phyloP scores from a whole-genome alignment of 1,139 yeast species.

The Diutina ranongensis region DNA sequence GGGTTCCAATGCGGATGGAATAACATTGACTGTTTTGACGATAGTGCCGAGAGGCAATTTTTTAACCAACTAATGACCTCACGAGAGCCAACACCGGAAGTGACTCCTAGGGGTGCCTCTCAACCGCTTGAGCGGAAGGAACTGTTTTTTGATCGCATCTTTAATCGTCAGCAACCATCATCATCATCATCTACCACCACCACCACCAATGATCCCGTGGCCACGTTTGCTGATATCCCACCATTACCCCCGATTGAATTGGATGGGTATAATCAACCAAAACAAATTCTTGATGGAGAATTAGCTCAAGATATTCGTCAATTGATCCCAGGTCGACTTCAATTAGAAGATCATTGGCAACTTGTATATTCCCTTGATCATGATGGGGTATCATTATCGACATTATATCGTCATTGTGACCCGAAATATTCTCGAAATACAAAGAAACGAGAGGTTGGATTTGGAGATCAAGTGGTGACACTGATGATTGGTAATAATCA shows the following conservation, averaged over 20 bases:
- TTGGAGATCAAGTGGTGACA: conserved; percentile 25
- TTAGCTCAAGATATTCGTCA: conserved; percentile 66
- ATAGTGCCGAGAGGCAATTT: not conserved
- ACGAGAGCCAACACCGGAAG: conserved; percentile 1
- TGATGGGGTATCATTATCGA: conserved; percentile 78
- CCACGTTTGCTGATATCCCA: not conserved
- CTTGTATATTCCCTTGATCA: conserved; percentile 76
- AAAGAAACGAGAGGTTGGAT: conserved; percentile 18
- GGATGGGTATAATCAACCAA: not conserved
- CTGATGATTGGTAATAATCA: conserved; percentile 17
- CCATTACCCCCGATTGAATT: not conserved
- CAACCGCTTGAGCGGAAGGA: not conserved
- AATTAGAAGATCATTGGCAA: conserved; percentile 67
- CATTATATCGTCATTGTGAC: conserved; percentile 43
- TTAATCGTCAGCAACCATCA: not conserved
- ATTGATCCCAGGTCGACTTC: conserved; percentile 68
- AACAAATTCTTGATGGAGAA: conserved; percentile 27
- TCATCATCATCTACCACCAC: not conserved
- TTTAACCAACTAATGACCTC: not conserved
- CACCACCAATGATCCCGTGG: not conserved
- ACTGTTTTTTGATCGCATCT: conserved; percentile 2
- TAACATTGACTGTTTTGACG: conserved; percentile 2
- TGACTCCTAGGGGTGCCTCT: not conserved
- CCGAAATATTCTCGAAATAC: conserved; percentile 12
- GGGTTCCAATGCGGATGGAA: conserved; percentile 4